Evolutionary conservation across 1,284 basidiomycete species (phyloP).

Genomic region (Ustilago esculenta): DNA sequence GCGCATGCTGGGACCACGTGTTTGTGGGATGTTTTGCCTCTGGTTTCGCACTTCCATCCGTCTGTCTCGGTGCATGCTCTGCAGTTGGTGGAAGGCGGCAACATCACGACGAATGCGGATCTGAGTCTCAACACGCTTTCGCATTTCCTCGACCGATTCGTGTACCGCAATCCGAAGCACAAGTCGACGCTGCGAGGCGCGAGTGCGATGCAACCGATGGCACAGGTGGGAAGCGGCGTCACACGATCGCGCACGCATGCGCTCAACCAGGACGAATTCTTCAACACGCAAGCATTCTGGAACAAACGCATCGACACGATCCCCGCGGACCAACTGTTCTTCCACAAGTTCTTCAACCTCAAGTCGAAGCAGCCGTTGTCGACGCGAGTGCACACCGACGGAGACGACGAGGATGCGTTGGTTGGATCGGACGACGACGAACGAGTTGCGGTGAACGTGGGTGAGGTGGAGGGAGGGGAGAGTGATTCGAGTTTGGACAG

Average conservation of each 20-base stretch:
- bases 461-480: slow-evolving; percentile 45
- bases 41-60: slow-evolving; percentile 87
- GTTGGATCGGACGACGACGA: slow-evolving; percentile 72
- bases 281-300: slow-evolving; percentile 85
- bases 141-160: slow-evolving; percentile 87
- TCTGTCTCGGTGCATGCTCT: slow-evolving; percentile 88
- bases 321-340: slow-evolving; percentile 77
- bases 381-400: slow-evolving; percentile 19
- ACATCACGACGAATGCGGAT: slow-evolving; percentile 82
- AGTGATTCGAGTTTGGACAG: slow-evolving; percentile 30
- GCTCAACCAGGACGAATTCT: slow-evolving; percentile 69
- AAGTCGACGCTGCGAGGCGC: slow-evolving; percentile 79
- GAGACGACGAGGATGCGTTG: slow-evolving; percentile 58
- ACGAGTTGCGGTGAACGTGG: slow-evolving; percentile 60
- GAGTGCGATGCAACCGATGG: slow-evolving; percentile 82
- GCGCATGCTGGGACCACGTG: slow-evolving; percentile 79
- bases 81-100: slow-evolving; percentile 78
- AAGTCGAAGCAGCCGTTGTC: slow-evolving; percentile 54
- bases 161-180: slow-evolving; percentile 97
- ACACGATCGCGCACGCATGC: slow-evolving; percentile 75
- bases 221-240: slow-evolving; percentile 73
- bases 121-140: slow-evolving; percentile 91
- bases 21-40: slow-evolving; percentile 69
- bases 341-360: slow-evolving; percentile 65
- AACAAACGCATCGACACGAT: slow-evolving; percentile 78